phyloP scores from a whole-genome alignment of 768 basidiomycete genomes.

The Dentipellis sp. region DNA sequence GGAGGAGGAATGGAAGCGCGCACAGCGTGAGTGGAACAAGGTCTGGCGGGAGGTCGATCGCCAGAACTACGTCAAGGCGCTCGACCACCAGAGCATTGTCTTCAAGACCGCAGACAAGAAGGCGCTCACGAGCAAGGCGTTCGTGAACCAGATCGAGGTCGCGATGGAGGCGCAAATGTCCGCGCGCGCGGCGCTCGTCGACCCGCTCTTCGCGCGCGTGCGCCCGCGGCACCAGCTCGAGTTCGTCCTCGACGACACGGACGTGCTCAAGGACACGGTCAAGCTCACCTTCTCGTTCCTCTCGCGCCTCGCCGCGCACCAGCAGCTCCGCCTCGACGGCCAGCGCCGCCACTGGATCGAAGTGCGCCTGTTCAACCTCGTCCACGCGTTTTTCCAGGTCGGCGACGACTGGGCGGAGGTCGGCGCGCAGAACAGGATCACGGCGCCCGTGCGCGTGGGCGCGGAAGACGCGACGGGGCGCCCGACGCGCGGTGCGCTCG shows the following conservation, averaged over 20 bases:
- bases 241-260: slow-evolving; percentile 63
- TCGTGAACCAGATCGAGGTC: slow-evolving; percentile 79
- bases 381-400: slow-evolving; percentile 56
- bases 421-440: neutral
- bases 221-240: slow-evolving; percentile 72
- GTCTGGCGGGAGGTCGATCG: slow-evolving; percentile 97
- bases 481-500: neutral
- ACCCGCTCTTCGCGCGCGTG: slow-evolving; percentile 46
- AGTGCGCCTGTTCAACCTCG: slow-evolving; percentile 63
- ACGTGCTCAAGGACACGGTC: slow-evolving; percentile 76
- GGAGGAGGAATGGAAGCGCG: slow-evolving; percentile 97
- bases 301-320: slow-evolving; percentile 84
- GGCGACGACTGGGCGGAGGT: slow-evolving; percentile 9
- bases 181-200: slow-evolving; percentile 52
- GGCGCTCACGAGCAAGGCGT: slow-evolving; percentile 60
- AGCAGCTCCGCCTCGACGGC: slow-evolving; percentile 55
- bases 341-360: slow-evolving; percentile 79
- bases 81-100: slow-evolving; percentile 87
- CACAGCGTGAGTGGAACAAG: slow-evolving; percentile 97
- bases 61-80: slow-evolving; percentile 84
- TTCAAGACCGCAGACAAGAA: slow-evolving; percentile 93
- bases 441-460: neutral
- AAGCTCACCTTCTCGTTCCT: slow-evolving; percentile 87
- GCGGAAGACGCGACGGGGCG: neutral
- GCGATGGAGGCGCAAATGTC: slow-evolving; percentile 76